A percentile compares a stretch with the other conserved stretches of the same genome.
phyloP scores from a whole-genome alignment of 2,329 filamentous ascomycete genomes.

The Rhexocercosporidium sp. region DNA sequence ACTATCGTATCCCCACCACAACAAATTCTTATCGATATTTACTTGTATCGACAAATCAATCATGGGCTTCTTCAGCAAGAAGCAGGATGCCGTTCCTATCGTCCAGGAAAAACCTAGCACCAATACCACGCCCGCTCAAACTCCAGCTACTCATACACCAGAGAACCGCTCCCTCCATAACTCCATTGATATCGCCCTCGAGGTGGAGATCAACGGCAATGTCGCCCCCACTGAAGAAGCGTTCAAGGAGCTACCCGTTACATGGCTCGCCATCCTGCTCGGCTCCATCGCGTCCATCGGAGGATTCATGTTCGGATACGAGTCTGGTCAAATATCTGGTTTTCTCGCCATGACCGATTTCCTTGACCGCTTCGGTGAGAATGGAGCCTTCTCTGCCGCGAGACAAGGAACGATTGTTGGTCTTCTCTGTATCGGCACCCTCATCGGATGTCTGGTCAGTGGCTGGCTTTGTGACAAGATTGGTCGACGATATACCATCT shows the following conservation, averaged over 20 bases:
- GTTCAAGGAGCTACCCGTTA: constrained; percentile 33
- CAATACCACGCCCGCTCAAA: constrained; percentile 16
- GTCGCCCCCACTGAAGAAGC: background rate
- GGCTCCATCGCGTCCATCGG: constrained; percentile 59
- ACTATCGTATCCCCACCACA: background rate
- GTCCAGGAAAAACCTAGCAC: constrained; percentile 17
- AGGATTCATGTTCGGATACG: constrained; percentile 60
- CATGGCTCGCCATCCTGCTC: constrained; percentile 52
- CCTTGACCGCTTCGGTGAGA: constrained; percentile 56
- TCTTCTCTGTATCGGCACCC: constrained; percentile 63
- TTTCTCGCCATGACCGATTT: constrained; percentile 67
- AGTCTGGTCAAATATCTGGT: constrained; percentile 52
- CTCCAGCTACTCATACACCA: constrained; percentile 25
- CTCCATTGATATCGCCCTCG: constrained; percentile 3
- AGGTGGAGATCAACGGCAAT: background rate
- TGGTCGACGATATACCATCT: constrained; percentile 66
- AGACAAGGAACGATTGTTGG: constrained; percentile 68
- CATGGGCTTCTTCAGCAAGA: constrained; percentile 27
- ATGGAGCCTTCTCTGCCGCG: constrained; percentile 57
- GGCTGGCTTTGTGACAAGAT: constrained; percentile 66
- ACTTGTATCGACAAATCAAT: background rate
- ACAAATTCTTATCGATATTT: background rate
- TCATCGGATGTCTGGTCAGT: constrained; percentile 62
- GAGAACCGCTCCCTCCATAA: constrained; percentile 17
- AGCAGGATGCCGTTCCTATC: constrained; percentile 14